Evolutionary conservation across 1,284 basidiomycete species (phyloP), one percentile per base, ranked within the genome.

Genomic region (Golubevia pallescens): DNA sequence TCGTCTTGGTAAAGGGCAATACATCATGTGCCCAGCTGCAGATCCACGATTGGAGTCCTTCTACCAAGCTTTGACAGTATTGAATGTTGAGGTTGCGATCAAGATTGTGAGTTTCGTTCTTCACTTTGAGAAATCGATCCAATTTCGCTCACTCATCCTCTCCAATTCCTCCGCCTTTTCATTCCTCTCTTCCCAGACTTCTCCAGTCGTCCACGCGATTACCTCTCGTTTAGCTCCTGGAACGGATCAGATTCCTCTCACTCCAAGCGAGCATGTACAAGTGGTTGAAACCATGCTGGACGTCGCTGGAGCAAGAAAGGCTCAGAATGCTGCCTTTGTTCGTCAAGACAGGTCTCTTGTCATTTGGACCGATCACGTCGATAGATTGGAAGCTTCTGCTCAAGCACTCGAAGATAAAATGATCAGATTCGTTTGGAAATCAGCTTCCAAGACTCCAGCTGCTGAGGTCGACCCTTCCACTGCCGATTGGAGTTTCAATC

Each of bases 281-380:
- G 75, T 78, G 7, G 74, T 78, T 55, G 73, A 70, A n/a, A 89
- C 87, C 23, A 90, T 93, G 78, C 80, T 84, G 57, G 87, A 89
- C 69, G 87, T 93, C 2, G 89, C 90, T 3, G 87, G 88, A 21
- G 92, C 92, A 0, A 90, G 93, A 78, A 93, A 92, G 86, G 92
- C 93, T 73, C 92, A 93, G 77, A 91, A 92, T 69, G 92, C 90
- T n/a, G 92, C 92, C 20, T 93, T 94, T 86, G 89, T 93, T 67
- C 90, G 92, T 51, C 90, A 91, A 77, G 92, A 93, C 74, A 89
- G 90, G 28, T 90, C 92, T 14, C 86, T 93, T 52, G 88, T 92
- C 57, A 88, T 92, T 52, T 94, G 92, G 93, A 89, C 91, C 6
- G 92, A 93, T 81, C 88, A 90, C 73, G 88, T 93, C 61, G 91